phyloP scores from a whole-genome alignment of 768 basidiomycete species.

The Phaffia australis region DNA sequence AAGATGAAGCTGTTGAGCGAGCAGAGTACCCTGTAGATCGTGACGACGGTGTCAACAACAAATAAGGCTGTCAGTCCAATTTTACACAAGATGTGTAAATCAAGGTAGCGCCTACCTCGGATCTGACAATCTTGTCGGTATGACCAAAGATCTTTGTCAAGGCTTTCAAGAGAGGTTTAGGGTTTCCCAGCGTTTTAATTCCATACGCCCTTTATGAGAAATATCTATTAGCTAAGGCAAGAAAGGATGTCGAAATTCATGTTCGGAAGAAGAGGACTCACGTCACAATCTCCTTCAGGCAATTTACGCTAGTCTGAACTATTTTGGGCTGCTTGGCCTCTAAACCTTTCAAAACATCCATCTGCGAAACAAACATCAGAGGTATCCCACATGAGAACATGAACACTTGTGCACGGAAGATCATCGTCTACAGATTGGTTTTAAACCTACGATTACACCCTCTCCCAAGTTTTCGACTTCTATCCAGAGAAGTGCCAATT shows the following conservation, averaged over 20 bases:
- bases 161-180: slow-evolving; percentile 65
- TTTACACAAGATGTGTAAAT: background rate
- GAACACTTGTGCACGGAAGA: no score
- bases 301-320: slow-evolving; percentile 65
- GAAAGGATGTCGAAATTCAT: background rate
- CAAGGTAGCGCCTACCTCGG: slow-evolving; percentile 46
- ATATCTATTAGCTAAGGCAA: background rate
- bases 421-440: background rate
- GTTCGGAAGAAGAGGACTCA: slow-evolving; percentile 39
- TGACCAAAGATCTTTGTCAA: slow-evolving; percentile 91
- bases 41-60: background rate
- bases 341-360: slow-evolving; percentile 71
- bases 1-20: slow-evolving; percentile 68
- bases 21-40: slow-evolving; percentile 48
- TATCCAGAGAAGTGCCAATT: slow-evolving; percentile 76
- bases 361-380: slow-evolving; percentile 39
- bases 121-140: slow-evolving; percentile 86
- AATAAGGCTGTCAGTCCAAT: background rate
- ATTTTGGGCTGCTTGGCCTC: slow-evolving; percentile 89
- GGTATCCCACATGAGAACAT: background rate
- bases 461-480: slow-evolving; percentile 84
- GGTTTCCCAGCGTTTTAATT: slow-evolving; percentile 46
- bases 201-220: slow-evolving; percentile 58
- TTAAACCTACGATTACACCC: slow-evolving; percentile 70
- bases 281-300: slow-evolving; percentile 75